Evolutionary conservation across 2,329 filamentous ascomycete species (phyloP).

Genomic region (Ciborinia camelliae): DNA sequence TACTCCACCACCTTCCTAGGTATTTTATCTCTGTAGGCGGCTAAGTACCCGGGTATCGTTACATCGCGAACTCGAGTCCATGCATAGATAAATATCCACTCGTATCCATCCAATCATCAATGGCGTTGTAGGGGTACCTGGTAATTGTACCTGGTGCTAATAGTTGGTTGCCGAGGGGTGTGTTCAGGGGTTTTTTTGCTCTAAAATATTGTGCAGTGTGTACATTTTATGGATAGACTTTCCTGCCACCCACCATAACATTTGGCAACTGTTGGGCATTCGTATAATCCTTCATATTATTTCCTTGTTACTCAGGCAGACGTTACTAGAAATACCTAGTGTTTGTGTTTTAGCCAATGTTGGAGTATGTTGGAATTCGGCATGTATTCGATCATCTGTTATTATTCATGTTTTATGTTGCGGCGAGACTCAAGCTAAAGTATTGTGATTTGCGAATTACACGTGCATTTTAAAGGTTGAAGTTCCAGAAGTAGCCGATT

Average conservation of each 20-base stretch:
- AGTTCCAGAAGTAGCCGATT: too few species aligned
- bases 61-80: neutral
- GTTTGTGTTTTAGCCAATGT: too few species aligned
- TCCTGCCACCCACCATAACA: too few species aligned
- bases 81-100: neutral
- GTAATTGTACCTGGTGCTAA: neutral
- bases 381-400: too few species aligned
- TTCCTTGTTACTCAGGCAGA: too few species aligned
- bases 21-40: neutral
- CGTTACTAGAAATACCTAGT: too few species aligned
- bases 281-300: neutral
- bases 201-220: too few species aligned
- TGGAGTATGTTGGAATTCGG: too few species aligned
- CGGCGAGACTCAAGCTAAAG: neutral
- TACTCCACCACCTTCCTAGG: too few species aligned
- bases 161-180: neutral
- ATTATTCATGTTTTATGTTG: neutral
- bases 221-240: neutral
- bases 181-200: neutral
- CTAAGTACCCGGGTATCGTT: neutral
- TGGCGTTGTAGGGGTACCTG: neutral
- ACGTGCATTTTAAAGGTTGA: too few species aligned
- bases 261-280: neutral
- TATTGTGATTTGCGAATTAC: neutral
- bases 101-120: neutral